phyloP scores from a whole-genome alignment of 192 early-diverging fungal species.

The Backusella liffmaniae region DNA sequence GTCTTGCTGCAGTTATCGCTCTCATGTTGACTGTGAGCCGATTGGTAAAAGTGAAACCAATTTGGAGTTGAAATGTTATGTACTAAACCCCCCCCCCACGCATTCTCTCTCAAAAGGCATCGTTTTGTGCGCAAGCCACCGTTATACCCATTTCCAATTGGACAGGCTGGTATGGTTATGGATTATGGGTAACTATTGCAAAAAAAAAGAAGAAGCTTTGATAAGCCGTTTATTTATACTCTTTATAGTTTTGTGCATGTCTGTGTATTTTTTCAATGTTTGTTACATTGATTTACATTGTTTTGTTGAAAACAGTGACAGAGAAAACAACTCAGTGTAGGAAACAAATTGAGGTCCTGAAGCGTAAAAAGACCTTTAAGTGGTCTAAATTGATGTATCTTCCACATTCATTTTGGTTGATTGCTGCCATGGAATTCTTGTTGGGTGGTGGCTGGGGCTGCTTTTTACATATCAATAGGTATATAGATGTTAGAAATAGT shows the following conservation, averaged over 20 bases:
- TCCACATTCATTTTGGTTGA: slow-evolving; percentile 62
- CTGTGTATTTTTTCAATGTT: slow-evolving; percentile 67
- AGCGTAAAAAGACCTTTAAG: slow-evolving; percentile 56
- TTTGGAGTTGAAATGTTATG: background rate
- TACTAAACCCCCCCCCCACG: too few species aligned
- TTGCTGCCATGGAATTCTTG: slow-evolving; percentile 55
- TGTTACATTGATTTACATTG: slow-evolving; percentile 68
- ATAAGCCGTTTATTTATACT: background rate
- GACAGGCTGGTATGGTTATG: slow-evolving; percentile 46
- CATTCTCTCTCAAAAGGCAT: slow-evolving; percentile 38
- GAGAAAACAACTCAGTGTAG: slow-evolving; percentile 6
- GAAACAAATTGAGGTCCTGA: slow-evolving; percentile 32
- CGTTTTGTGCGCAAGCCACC: slow-evolving; percentile 66
- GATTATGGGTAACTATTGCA: slow-evolving; percentile 35
- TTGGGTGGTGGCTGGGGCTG: slow-evolving; percentile 64
- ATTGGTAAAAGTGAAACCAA: slow-evolving; percentile 38
- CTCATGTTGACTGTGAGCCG: slow-evolving; percentile 70
- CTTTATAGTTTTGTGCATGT: slow-evolving; percentile 59
- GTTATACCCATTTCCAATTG: slow-evolving; percentile 58
- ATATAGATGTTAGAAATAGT: background rate
- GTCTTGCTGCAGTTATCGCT: slow-evolving; percentile 65
- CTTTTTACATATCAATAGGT: slow-evolving; percentile 66
- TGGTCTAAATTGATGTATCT: slow-evolving; percentile 54
- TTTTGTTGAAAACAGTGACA: slow-evolving; percentile 48
- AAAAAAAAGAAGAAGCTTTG: background rate